A percentile compares a stretch with the other conserved stretches of the same genome.
Conservation (phyloP, 139 green algal species). For the Closterium sp. region DNA sequence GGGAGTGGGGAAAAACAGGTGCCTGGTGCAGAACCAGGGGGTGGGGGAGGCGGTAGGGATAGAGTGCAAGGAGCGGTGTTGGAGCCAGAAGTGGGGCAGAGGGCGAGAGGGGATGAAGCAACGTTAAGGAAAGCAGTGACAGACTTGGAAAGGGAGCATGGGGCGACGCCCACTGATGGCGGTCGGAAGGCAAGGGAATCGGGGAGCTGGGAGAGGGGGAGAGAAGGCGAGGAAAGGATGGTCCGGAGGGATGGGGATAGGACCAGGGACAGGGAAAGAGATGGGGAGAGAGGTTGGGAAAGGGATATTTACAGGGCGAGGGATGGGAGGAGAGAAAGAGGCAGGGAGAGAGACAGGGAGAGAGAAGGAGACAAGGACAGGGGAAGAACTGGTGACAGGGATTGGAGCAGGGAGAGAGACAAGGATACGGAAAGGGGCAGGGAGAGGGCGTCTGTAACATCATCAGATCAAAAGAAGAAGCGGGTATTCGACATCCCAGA, state of each 20-base stretch:
- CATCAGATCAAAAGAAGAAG: background rate
- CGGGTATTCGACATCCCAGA: background rate
- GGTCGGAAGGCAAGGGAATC: background rate
- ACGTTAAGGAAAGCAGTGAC: background rate
- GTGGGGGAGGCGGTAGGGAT: too few relatives aligned
- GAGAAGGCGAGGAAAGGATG: background rate
- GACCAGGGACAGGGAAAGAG: background rate
- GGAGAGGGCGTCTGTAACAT: background rate
- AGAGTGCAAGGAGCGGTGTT: too few relatives aligned
- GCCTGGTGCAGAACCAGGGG: too few relatives aligned
- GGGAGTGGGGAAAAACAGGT: background rate
- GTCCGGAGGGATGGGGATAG: background rate
- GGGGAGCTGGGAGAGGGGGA: background rate
- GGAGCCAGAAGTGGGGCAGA: background rate
- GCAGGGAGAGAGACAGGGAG: background rate
- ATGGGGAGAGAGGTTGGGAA: background rate
- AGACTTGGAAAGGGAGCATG: background rate
- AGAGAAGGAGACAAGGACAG: background rate
- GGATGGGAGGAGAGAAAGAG: background rate
- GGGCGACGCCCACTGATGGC: background rate
- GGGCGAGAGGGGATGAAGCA: background rate
- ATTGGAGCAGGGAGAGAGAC: background rate
- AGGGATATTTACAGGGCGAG: background rate
- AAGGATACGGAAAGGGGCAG: background rate
- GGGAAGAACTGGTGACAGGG: background rate